Evolutionary conservation across 139 green algal genomes (phyloP).

Genomic region (Auxenochlorella pyrenoidosa): DNA sequence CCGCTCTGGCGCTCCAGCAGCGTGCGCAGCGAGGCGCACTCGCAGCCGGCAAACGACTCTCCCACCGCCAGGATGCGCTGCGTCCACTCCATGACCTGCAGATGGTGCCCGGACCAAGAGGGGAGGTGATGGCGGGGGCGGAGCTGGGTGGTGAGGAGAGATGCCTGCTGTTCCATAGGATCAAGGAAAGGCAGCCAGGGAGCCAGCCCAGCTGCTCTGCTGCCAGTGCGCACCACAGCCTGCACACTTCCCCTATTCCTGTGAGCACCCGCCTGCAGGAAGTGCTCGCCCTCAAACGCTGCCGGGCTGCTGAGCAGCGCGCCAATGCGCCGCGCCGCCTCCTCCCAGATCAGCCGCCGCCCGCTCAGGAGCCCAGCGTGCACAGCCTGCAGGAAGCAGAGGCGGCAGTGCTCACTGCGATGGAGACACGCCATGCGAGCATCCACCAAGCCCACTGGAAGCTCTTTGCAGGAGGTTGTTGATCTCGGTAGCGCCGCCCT

Average conservation of each 20-base stretch:
- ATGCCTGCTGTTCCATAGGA: no score
- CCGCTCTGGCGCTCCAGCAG: conserved; percentile 49
- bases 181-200: no score
- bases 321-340: conserved; percentile 47
- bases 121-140: background rate
- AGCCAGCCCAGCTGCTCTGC: no score
- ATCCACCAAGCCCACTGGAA: background rate
- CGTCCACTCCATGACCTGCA: conserved; percentile 66
- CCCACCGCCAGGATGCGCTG: conserved; percentile 52
- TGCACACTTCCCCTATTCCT: no score
- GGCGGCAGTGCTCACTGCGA: background rate
- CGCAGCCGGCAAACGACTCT: conserved; percentile 51
- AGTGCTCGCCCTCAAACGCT: conserved; percentile 64
- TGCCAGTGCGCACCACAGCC: no score
- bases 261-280: conserved; percentile 55
- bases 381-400: conserved; percentile 13
- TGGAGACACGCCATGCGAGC: background rate
- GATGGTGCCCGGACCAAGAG: background rate
- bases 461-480: no score
- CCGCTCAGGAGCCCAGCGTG: conserved; percentile 38
- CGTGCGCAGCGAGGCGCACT: conserved; percentile 37
- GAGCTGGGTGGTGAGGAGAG: no score
- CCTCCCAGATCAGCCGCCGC: conserved; percentile 57
- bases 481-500: no score
- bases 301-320: conserved; percentile 51